Conservation (phyloP, 2,329 filamentous ascomycete species). For the Phaeosphaeriaceae sp. region DNA sequence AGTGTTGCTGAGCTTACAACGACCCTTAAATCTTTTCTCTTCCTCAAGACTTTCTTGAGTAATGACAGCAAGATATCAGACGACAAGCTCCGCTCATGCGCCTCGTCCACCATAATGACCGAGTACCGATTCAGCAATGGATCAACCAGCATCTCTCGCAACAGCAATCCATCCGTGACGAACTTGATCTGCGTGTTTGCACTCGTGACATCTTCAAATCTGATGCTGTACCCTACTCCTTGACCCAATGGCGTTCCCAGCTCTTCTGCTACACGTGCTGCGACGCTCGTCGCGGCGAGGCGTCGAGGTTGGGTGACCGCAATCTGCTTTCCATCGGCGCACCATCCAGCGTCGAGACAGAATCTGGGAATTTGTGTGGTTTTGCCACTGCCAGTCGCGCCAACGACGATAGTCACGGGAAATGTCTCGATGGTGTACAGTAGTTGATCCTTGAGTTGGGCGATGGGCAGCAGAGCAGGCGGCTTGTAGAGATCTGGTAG, state of each 20-base stretch:
- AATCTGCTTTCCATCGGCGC: slow-evolving; percentile 79
- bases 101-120: slow-evolving; percentile 97
- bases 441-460: slow-evolving; percentile 78
- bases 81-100: slow-evolving; percentile 90
- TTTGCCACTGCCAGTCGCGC: slow-evolving; percentile 84
- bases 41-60: slow-evolving; percentile 86
- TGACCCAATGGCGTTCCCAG: slow-evolving; percentile 85
- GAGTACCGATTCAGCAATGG: slow-evolving; percentile 90
- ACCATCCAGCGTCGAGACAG: slow-evolving; percentile 88
- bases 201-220: slow-evolving; percentile 90
- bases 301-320: slow-evolving; percentile 74
- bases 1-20: slow-evolving; percentile 93
- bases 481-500: slow-evolving; percentile 90
- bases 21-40: slow-evolving; percentile 80
- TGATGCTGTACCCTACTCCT: slow-evolving; percentile 86
- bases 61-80: slow-evolving; percentile 90
- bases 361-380: slow-evolving; percentile 96
- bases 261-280: slow-evolving; percentile 75
- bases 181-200: slow-evolving; percentile 90
- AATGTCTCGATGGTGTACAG: slow-evolving; percentile 86
- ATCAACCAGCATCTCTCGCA: slow-evolving; percentile 92
- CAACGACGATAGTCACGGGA: slow-evolving; percentile 86
- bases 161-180: slow-evolving; percentile 87
- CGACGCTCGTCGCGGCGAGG: slow-evolving; percentile 39
- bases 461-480: slow-evolving; percentile 81